These are phyloP conservation scores for Avena insularis DNA, from an alignment of 176 grass and related monocot genomes.

Conservation along the genomic window DNA sequence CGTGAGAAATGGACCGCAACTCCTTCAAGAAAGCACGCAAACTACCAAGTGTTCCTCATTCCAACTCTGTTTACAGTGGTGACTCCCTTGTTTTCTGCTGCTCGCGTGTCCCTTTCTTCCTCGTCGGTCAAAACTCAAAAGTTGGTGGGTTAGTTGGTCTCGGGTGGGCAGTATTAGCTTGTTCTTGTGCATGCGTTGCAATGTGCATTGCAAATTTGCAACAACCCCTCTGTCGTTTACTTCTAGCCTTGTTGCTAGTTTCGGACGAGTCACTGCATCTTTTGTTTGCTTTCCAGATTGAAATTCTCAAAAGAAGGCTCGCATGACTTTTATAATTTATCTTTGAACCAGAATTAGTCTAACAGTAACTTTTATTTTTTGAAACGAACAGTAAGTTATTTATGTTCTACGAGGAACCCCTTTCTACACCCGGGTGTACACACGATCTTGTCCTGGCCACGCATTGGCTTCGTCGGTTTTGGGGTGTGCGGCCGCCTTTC, in stretches of 20 bases:
- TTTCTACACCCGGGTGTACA: too few relatives aligned
- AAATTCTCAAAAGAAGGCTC: too few relatives aligned
- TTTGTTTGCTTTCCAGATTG: not conserved
- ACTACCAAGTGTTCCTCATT: not conserved
- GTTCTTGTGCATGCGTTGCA: not conserved
- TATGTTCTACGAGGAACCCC: too few relatives aligned
- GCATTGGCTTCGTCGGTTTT: too few relatives aligned
- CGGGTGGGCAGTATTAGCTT: not conserved
- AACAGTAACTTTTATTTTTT: too few relatives aligned
- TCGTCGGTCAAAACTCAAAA: not conserved
- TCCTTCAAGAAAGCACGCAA: not conserved
- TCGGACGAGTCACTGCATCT: not conserved
- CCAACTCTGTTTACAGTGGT: not conserved
- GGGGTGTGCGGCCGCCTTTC: too few relatives aligned
- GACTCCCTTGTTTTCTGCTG: not conserved
- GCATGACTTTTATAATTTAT: too few relatives aligned
- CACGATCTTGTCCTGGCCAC: too few relatives aligned
- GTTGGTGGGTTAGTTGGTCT: not conserved
- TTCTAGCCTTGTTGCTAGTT: not conserved
- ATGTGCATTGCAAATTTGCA: not conserved
- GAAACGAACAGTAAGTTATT: too few relatives aligned
- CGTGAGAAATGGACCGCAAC: not conserved
- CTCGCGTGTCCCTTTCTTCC: not conserved
- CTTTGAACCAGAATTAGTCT: too few relatives aligned
- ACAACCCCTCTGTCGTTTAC: not conserved